Conservation (phyloP, 2,329 filamentous ascomycete species). For the Pyricularia sp. region DNA sequence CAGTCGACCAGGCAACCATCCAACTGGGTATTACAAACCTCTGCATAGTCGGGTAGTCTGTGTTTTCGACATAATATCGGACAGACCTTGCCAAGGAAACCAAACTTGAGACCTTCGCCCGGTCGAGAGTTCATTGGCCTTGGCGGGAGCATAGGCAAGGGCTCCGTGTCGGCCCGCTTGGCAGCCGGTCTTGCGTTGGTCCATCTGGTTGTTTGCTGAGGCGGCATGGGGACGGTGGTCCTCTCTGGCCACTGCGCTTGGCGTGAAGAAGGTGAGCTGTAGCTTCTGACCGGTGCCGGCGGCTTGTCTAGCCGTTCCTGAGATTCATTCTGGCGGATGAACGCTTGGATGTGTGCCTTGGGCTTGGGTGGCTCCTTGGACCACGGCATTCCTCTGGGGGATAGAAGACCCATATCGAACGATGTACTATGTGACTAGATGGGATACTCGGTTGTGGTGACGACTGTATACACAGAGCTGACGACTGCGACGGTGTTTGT, state of each 20-base stretch:
- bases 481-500: background rate
- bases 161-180: background rate
- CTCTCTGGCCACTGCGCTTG: background rate
- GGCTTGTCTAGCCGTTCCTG: background rate
- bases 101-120: background rate
- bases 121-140: background rate
- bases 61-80: background rate
- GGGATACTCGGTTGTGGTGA: background rate
- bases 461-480: background rate
- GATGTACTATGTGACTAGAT: too few relatives aligned
- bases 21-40: background rate
- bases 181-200: background rate
- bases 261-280: background rate
- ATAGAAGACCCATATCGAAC: background rate
- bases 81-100: background rate
- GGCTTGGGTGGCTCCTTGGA: background rate
- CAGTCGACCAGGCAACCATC: background rate
- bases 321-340: background rate
- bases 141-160: background rate
- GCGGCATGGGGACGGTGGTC: background rate
- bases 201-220: background rate
- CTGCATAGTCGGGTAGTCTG: background rate
- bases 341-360: conserved; percentile 2
- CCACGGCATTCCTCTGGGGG: background rate
- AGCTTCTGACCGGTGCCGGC: background rate